Evolutionary conservation across 2,329 filamentous ascomycete genomes (phyloP), one percentile per base, ranked within the genome.

Genomic region (Microdochium trichocladiopsis): DNA sequence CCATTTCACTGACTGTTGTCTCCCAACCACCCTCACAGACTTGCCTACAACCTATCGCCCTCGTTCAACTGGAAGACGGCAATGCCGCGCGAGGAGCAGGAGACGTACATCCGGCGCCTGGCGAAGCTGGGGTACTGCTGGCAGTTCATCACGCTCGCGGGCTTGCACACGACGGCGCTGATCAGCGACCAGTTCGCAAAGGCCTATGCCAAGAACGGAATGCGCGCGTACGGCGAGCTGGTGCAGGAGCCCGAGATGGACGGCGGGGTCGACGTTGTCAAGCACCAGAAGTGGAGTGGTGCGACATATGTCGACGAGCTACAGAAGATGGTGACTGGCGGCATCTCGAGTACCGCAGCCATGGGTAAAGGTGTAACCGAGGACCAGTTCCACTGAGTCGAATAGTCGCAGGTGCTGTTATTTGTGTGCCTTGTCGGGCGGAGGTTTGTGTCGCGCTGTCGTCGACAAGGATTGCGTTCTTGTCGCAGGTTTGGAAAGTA

Each of bases 41-140:
- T 99, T 55, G 88, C 94, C 4, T 99, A 99, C 79, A 99, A 99
- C 79, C 86, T 99, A 58, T 96, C 91, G 0, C 94, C 94, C 25
- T 96, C 91, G 3, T 99, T 99, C 87, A 99, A 99, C 83, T 99
- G 94, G 94, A 97, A 97, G 79, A 81, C 91, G 53, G 94, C 93
- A 63, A 96, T 96, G 92, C 80, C 90, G 47, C 84, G 88, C 59
- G 79, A 81, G 51, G 93, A 97, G 69, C 94, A 99, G 75, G 90
- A 96, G 76, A 99, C 94, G 21, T 99, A 97, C 76, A 99, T 99
- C 76, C 78, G 85, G 57, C 89, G 94, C 43, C 87, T 99, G 41
- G 91, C 86, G 55, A 66, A 76, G 57, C 82, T 99, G 49, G 94
- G 94, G 57, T 99, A 99, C 82, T 95, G 90, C 83, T 99, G 94